These are phyloP conservation scores for Sphagnum tenellum DNA, from an alignment of 225 moss, liverwort and hornwort species.

Conservation along the genomic window DNA sequence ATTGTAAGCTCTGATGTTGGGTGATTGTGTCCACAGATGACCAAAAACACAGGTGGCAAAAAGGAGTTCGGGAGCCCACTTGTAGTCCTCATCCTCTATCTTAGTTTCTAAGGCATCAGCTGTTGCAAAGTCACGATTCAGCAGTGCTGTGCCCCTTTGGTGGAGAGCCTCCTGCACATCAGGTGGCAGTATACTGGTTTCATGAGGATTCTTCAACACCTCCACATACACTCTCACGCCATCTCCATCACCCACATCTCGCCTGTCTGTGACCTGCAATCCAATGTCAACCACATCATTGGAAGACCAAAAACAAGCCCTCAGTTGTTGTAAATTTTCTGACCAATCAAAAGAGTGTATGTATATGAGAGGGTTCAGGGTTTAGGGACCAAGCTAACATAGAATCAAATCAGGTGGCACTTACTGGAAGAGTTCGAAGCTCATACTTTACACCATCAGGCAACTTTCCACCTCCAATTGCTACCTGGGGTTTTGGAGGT, in stretches of 20 bases:
- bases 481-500: constrained; percentile 1
- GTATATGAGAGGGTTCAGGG: too few species aligned
- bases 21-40: background rate
- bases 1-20: too few species aligned
- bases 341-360: too few species aligned
- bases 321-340: too few species aligned
- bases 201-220: constrained; percentile 16
- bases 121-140: constrained; percentile 20
- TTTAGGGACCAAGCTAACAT: too few species aligned
- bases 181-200: constrained; percentile 18
- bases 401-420: background rate
- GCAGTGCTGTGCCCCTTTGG: constrained; percentile 19
- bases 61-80: constrained; percentile 11
- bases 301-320: too few species aligned
- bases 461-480: constrained; percentile 37
- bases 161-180: constrained; percentile 24
- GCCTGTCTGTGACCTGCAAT: constrained; percentile 26
- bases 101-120: constrained; percentile 36
- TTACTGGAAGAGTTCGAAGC: constrained; percentile 48
- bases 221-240: constrained; percentile 38
- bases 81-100: constrained; percentile 51
- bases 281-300: too few species aligned
- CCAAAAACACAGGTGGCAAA: background rate
- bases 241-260: constrained; percentile 41
- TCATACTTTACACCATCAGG: constrained; percentile 47